Evolutionary conservation across 768 basidiomycete species (phyloP).

Genomic region (Serendipita sp.): DNA sequence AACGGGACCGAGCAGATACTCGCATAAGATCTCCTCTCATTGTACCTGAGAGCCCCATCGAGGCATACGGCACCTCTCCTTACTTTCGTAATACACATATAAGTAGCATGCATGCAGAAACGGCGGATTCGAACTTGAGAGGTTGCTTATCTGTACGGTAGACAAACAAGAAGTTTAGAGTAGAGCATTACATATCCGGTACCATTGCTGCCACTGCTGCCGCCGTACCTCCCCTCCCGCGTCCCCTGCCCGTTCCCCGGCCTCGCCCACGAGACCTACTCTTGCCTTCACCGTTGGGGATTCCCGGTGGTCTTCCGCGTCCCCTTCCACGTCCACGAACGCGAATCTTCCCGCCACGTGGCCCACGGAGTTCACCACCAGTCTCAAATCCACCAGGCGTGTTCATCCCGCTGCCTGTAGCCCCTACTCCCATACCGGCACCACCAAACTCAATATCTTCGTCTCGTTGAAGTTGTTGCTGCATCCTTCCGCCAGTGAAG

Average conservation of each 20-base stretch:
- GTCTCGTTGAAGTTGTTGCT: neutral
- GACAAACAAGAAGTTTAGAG: no score
- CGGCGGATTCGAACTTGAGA: no score
- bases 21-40: no score
- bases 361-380: neutral
- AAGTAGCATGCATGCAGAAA: no score
- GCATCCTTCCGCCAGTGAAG: slow-evolving; percentile 2
- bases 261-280: neutral
- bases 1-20: no score
- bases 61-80: no score
- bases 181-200: no score
- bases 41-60: no score
- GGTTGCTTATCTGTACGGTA: no score
- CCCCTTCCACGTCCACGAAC: neutral
- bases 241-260: neutral
- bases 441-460: slow-evolving; percentile 1
- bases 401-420: neutral
- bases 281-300: neutral
- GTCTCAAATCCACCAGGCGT: neutral
- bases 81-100: no score
- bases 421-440: neutral
- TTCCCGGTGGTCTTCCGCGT: neutral
- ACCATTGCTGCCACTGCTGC: no score
- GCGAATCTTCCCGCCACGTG: neutral
- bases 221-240: neutral